phyloP scores from a whole-genome alignment of 345 rosid species.

The Citrus glauca region DNA sequence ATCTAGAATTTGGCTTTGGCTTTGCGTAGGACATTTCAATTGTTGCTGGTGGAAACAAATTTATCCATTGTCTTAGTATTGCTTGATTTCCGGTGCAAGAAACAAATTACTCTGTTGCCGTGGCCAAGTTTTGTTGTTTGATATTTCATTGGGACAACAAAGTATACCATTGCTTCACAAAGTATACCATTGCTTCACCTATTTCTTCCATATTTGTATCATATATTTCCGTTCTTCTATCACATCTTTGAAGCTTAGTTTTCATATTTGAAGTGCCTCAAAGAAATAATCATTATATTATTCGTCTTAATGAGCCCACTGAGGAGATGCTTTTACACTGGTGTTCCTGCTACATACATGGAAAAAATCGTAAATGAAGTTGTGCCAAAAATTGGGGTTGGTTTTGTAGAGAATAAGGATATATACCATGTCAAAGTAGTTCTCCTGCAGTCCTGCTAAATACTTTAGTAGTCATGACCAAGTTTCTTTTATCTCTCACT shows the following conservation, averaged over 20 bases:
- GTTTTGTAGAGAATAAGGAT: conserved; percentile 2
- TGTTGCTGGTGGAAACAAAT: neutral
- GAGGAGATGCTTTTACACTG: conserved; percentile 11
- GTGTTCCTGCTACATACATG: conserved; percentile 12
- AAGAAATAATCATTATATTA: neutral
- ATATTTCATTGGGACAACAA: neutral
- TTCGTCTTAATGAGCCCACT: neutral
- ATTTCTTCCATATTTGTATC: neutral
- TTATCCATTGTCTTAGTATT: neutral
- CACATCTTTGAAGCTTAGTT: neutral
- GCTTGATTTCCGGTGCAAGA: neutral
- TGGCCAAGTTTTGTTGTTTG: neutral
- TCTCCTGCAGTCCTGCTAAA: neutral
- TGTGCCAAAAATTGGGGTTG: conserved; percentile 5
- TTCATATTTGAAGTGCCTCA: neutral
- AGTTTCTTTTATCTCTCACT: neutral
- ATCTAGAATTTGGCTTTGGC: neutral
- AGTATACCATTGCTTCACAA: neutral
- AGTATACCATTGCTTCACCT: neutral
- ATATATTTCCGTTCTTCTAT: neutral
- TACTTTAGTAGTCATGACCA: neutral
- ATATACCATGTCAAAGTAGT: conserved; percentile 14
- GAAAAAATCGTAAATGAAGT: neutral
- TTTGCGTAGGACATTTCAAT: neutral
- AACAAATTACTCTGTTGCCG: neutral